Conservation (phyloP, 2,329 filamentous ascomycete genomes). For the Fusarium tuaranense region DNA sequence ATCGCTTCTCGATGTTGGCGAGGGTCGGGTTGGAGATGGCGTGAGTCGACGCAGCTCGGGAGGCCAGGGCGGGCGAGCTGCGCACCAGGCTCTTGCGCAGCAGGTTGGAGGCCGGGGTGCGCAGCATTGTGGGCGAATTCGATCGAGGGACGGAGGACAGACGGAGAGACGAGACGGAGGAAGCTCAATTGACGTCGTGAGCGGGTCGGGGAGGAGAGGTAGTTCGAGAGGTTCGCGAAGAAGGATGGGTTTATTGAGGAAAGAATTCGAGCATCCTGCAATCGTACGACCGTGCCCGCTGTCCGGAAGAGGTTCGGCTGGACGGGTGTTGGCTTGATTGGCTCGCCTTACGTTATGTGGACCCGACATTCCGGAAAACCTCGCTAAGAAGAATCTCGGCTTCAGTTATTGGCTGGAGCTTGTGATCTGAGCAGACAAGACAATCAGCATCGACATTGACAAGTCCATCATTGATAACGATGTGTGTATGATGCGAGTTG, state of each 20-base stretch:
- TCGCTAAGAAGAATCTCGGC: background rate
- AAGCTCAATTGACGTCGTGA: constrained; percentile 52
- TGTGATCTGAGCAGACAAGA: constrained; percentile 1
- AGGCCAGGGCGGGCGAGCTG: constrained; percentile 60
- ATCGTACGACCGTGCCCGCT: constrained; percentile 38
- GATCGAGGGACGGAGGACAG: constrained; percentile 30
- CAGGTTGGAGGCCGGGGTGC: constrained; percentile 64
- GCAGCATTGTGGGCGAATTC: constrained; percentile 61
- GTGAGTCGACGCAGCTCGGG: constrained; percentile 76
- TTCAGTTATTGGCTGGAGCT: constrained; percentile 31
- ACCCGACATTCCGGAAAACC: background rate
- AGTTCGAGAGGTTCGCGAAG: constrained; percentile 39
- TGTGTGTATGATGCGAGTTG: background rate
- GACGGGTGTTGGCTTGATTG: constrained; percentile 25
- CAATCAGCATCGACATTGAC: constrained; percentile 1
- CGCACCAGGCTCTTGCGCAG: constrained; percentile 63
- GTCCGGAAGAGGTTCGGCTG: constrained; percentile 40
- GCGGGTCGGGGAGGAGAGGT: constrained; percentile 34
- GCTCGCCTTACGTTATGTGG: constrained; percentile 18
- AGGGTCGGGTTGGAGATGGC: constrained; percentile 98
- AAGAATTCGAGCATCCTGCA: constrained; percentile 47
- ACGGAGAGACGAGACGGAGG: constrained; percentile 24
- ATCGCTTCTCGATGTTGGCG: constrained; percentile 99
- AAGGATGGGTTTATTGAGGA: constrained; percentile 44
- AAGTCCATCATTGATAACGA: background rate